Conservation (phyloP, 106 monocot species). For the Dendrobium nobile region DNA sequence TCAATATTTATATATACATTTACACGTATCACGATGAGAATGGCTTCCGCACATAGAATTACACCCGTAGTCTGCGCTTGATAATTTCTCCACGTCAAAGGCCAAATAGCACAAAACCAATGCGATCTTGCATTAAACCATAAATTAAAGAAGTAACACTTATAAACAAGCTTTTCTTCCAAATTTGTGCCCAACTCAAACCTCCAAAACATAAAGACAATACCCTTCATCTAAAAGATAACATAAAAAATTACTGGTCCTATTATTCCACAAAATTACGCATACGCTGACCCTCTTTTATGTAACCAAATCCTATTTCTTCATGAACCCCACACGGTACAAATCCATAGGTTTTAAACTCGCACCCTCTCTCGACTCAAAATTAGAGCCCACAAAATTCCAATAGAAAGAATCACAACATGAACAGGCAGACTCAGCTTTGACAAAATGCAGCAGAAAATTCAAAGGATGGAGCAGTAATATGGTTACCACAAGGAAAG, state of each 20-base stretch:
- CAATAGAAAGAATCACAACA: not conserved
- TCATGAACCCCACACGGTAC: not conserved
- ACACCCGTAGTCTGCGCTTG: too few relatives aligned
- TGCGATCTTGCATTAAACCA: not conserved
- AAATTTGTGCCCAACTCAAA: not conserved
- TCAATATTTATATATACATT: too few relatives aligned
- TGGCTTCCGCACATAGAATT: too few relatives aligned
- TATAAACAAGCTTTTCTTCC: not conserved
- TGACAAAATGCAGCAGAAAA: not conserved
- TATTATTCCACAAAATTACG: not conserved
- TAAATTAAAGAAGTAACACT: not conserved
- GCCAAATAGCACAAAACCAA: too few relatives aligned
- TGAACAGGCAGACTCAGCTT: not conserved
- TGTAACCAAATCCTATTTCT: not conserved
- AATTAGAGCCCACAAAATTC: not conserved
- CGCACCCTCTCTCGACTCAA: not conserved
- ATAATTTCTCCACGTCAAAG: too few relatives aligned
- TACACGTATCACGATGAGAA: too few relatives aligned
- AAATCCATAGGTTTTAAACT: not conserved
- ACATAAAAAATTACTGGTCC: not conserved
- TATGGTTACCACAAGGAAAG: not conserved
- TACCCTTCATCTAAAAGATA: not conserved
- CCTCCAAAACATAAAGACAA: not conserved
- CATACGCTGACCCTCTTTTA: not conserved
- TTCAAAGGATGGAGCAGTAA: not conserved